A percentile compares a stretch with the other conserved stretches of the same genome.
phyloP scores from a whole-genome alignment of 768 basidiomycete species.

The Nidula microcarpa region DNA sequence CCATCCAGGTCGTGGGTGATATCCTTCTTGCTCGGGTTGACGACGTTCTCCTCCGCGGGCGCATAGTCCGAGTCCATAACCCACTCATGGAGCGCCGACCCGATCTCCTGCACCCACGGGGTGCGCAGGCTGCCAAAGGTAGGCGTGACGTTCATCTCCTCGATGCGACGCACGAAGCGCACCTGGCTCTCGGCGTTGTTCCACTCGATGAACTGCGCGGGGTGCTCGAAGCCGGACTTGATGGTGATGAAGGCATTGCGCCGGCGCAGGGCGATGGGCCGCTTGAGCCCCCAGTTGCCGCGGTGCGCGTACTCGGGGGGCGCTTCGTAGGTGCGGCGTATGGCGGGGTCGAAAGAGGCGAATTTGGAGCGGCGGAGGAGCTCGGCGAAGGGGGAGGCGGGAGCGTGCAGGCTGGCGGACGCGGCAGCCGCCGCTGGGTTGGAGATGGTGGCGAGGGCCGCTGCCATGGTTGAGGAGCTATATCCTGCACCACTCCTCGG shows the following conservation, averaged over 20 bases:
- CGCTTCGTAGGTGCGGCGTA: constrained; percentile 76
- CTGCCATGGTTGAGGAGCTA: constrained; percentile 5
- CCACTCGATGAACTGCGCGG: constrained; percentile 78
- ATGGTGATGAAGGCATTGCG: constrained; percentile 65
- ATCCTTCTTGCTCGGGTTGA: neutral
- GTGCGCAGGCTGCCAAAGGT: constrained; percentile 13
- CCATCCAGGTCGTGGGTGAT: constrained; percentile 9
- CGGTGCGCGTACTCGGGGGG: constrained; percentile 67
- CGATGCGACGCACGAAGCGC: constrained; percentile 63
- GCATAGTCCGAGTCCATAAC: constrained; percentile 46
- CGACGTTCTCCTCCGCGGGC: constrained; percentile 6
- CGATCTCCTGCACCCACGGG: constrained; percentile 37
- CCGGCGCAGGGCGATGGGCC: constrained; percentile 67
- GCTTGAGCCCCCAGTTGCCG: constrained; percentile 85
- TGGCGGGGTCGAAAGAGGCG: constrained; percentile 70
- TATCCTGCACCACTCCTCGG: neutral
- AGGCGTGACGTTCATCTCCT: constrained; percentile 53
- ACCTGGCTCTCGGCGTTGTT: constrained; percentile 60
- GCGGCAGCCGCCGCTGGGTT: constrained; percentile 1
- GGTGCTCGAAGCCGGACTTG: constrained; percentile 58
- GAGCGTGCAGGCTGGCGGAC: constrained; percentile 8
- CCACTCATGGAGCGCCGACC: constrained; percentile 29
- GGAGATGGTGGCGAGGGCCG: constrained; percentile 5
- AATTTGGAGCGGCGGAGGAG: constrained; percentile 83
- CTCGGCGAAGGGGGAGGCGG: constrained; percentile 69